A percentile compares a stretch with the other conserved stretches of the same genome.
Conservation (phyloP, 2,329 filamentous ascomycete genomes). For the Colletotrichum sansevieriae region DNA sequence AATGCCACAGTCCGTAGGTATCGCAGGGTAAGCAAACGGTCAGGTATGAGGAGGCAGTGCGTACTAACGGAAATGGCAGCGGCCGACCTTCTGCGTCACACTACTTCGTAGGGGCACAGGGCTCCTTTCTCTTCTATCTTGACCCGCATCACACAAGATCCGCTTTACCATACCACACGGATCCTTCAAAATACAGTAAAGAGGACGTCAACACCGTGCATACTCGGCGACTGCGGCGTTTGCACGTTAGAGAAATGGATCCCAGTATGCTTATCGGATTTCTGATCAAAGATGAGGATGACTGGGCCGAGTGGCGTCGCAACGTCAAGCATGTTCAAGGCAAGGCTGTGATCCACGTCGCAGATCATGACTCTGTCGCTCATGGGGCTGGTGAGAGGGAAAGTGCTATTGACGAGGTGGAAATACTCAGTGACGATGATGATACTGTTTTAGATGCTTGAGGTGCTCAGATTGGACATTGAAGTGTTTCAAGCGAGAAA, state of each 20-base stretch:
- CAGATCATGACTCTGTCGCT: conserved; percentile 74
- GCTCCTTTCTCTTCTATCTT: conserved; percentile 89
- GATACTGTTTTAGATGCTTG: conserved; percentile 52
- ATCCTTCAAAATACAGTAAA: conserved; percentile 69
- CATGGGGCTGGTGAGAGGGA: conserved; percentile 71
- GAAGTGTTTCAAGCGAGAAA: background rate
- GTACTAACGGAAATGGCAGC: conserved; percentile 57
- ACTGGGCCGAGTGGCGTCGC: conserved; percentile 87
- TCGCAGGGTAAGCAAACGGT: conserved; percentile 79
- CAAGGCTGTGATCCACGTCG: conserved; percentile 88
- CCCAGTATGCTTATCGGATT: conserved; percentile 98
- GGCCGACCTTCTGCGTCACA: conserved; percentile 91
- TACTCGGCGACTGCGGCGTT: conserved; percentile 83
- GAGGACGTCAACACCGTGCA: conserved; percentile 89
- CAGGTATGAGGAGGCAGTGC: background rate
- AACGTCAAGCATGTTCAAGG: conserved; percentile 81
- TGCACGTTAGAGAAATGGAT: conserved; percentile 94
- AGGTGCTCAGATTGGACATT: background rate
- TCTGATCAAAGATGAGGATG: conserved; percentile 82
- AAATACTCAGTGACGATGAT: conserved; percentile 83
- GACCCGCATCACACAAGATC: conserved; percentile 91
- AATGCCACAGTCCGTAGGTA: conserved; percentile 93
- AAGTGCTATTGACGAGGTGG: conserved; percentile 88
- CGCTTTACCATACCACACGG: conserved; percentile 74
- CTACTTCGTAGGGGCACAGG: conserved; percentile 73